Conservation (phyloP, 306 rosid species). For the Trifolium pratense region DNA sequence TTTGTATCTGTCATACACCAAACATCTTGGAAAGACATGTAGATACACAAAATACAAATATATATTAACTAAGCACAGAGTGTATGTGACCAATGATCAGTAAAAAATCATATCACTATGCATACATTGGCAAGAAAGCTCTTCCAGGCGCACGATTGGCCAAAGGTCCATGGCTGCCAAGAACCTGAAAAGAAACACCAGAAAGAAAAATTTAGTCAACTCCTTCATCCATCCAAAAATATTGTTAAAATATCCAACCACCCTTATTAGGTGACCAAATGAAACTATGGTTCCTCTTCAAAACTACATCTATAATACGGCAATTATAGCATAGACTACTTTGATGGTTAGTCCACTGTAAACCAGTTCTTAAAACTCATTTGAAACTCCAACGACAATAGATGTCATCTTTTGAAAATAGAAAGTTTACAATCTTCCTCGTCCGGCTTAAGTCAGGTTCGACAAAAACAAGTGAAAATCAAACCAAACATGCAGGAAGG, state of each 20-base stretch:
- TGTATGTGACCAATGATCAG: not conserved
- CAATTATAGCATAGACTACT: too few species aligned
- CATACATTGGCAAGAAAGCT: slow-evolving; percentile 64
- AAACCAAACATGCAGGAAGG: too few species aligned
- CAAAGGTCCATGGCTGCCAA: slow-evolving; percentile 85
- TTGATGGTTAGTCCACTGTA: too few species aligned
- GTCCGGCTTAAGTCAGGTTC: too few species aligned
- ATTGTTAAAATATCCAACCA: not conserved
- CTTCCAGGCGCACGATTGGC: slow-evolving; percentile 71
- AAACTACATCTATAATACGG: too few species aligned
- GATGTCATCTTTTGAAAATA: too few species aligned
- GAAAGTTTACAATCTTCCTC: too few species aligned
- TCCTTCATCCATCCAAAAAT: not conserved
- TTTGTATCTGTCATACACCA: slow-evolving; percentile 19
- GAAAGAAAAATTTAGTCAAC: not conserved
- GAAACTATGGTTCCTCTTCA: too few species aligned
- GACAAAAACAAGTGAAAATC: too few species aligned
- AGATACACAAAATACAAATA: slow-evolving; percentile 2
- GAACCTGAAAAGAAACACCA: slow-evolving; percentile 52
- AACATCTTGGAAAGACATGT: not conserved
- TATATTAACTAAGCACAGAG: not conserved
- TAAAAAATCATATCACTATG: slow-evolving; percentile 29
- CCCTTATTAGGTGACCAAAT: not conserved
- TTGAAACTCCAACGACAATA: too few species aligned
- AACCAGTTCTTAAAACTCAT: too few species aligned